Percentiles rank a stretch among this genome's conserved stretches.
phyloP scores from a whole-genome alignment of 495 filamentous ascomycete genomes.

The Penicillium egyptiacum region DNA sequence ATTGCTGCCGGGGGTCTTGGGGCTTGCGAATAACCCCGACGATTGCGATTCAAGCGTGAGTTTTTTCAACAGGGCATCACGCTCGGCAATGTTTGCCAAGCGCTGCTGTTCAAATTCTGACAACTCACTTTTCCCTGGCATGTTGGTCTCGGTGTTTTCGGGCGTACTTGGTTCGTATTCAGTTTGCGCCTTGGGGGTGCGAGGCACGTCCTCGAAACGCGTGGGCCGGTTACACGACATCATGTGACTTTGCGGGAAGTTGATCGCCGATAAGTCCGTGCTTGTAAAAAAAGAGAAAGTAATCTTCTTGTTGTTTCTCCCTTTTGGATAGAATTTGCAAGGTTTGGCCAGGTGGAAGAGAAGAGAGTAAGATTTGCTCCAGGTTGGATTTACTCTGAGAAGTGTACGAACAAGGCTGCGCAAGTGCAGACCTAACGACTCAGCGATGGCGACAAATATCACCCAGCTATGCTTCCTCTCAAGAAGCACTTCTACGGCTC shows the following conservation, averaged over 20 bases:
- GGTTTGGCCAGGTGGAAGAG: neutral
- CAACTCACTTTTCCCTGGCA: conserved; percentile 34
- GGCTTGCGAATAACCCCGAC: conserved; percentile 50
- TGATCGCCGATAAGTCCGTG: conserved; percentile 5
- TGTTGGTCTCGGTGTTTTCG: neutral
- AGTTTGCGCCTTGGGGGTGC: conserved; percentile 1
- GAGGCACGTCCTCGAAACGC: conserved; percentile 8
- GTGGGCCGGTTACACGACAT: conserved; percentile 2
- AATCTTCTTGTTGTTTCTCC: neutral
- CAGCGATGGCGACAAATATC: conserved; percentile 26
- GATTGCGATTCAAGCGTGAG: conserved; percentile 53
- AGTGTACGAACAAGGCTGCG: neutral
- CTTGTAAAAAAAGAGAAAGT: neutral
- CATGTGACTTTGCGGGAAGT: conserved; percentile 7
- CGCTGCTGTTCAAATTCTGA: conserved; percentile 70
- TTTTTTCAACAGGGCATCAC: conserved; percentile 65
- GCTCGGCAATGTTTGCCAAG: conserved; percentile 71
- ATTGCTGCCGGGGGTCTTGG: conserved; percentile 28
- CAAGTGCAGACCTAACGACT: neutral
- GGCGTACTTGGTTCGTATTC: neutral
- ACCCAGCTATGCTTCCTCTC: conserved; percentile 24
- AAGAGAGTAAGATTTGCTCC: neutral
- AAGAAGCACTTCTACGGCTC: conserved; percentile 38
- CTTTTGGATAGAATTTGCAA: neutral
- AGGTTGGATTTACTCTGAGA: neutral